Conservation (phyloP, 1,284 basidiomycete species). For the Meripilus lineatus region DNA sequence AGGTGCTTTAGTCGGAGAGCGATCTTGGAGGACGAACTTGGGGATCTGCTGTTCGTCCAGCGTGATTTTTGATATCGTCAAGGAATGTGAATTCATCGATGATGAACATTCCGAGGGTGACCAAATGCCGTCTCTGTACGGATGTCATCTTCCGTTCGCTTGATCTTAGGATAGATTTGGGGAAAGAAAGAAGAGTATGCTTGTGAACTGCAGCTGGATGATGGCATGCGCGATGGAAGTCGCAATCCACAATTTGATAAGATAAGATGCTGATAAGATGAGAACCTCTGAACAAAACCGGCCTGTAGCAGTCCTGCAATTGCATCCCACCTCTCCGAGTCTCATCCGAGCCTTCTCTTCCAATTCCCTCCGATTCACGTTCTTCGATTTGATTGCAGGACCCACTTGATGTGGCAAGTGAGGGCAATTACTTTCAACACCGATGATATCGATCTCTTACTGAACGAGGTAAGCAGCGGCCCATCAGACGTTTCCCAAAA, state of each 20-base stretch:
- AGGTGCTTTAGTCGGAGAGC: background rate
- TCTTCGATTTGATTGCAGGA: too few species aligned
- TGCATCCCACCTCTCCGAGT: too few species aligned
- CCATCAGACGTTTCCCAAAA: background rate
- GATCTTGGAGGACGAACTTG: slow-evolving; percentile 41
- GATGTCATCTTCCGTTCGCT: background rate
- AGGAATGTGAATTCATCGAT: slow-evolving; percentile 74
- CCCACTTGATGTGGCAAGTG: slow-evolving; percentile 41
- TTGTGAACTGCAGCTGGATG: slow-evolving; percentile 1
- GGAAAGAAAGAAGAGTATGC: too few species aligned
- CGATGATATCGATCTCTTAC: slow-evolving; percentile 11
- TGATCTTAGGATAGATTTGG: background rate
- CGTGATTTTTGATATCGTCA: slow-evolving; percentile 50
- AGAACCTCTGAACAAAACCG: too few species aligned
- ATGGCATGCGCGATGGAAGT: too few species aligned
- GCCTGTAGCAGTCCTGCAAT: too few species aligned
- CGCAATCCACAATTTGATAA: too few species aligned
- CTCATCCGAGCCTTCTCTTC: too few species aligned
- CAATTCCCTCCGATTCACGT: too few species aligned
- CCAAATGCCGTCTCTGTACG: slow-evolving; percentile 37
- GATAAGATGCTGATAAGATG: too few species aligned
- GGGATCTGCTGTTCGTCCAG: slow-evolving; percentile 37
- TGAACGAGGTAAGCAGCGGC: slow-evolving; percentile 45
- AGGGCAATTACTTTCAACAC: slow-evolving; percentile 40
- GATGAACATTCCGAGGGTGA: slow-evolving; percentile 85